Evolutionary conservation across 2,329 filamentous ascomycete species (phyloP).

Genomic region (Peltaster fructicola): DNA sequence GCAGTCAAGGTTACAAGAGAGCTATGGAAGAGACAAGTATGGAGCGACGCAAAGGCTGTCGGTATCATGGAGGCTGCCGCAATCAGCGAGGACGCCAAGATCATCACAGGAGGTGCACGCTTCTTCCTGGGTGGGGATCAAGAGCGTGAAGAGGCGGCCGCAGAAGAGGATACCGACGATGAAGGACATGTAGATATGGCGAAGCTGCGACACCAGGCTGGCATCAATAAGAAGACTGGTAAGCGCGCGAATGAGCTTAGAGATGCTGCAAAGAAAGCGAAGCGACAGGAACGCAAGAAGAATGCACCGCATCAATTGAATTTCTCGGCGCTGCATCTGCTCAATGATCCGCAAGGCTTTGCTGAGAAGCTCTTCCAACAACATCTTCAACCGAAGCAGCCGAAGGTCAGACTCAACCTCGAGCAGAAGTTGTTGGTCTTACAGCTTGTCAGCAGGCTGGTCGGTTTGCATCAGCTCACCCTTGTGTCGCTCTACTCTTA

Average conservation of each 20-base stretch:
- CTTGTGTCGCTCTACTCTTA: slow-evolving; percentile 87
- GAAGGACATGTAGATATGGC: slow-evolving; percentile 58
- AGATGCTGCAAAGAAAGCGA: slow-evolving; percentile 66
- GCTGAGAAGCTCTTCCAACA: slow-evolving; percentile 79
- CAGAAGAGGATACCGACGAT: slow-evolving; percentile 76
- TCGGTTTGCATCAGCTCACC: slow-evolving; percentile 83
- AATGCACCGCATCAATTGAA: slow-evolving; percentile 73
- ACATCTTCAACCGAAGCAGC: slow-evolving; percentile 57
- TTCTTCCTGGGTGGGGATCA: slow-evolving; percentile 96
- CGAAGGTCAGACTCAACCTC: slow-evolving; percentile 66
- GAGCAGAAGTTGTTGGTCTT: slow-evolving; percentile 83
- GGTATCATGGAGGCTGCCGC: slow-evolving; percentile 94
- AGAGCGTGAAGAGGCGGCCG: slow-evolving; percentile 70
- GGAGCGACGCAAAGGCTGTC: slow-evolving; percentile 88
- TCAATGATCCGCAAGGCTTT: slow-evolving; percentile 89
- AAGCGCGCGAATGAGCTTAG: slow-evolving; percentile 68
- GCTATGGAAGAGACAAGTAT: slow-evolving; percentile 90
- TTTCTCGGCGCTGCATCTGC: slow-evolving; percentile 84
- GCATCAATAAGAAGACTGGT: slow-evolving; percentile 91
- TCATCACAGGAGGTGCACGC: slow-evolving; percentile 66
- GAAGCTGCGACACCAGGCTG: slow-evolving; percentile 66
- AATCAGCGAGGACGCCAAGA: slow-evolving; percentile 81
- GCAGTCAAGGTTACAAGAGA: slow-evolving; percentile 89
- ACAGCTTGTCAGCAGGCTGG: slow-evolving; percentile 75
- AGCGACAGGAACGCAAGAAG: slow-evolving; percentile 74